Evolutionary conservation across 1,139 yeast species (phyloP).

Genomic region (Geotrichum restrictum): DNA sequence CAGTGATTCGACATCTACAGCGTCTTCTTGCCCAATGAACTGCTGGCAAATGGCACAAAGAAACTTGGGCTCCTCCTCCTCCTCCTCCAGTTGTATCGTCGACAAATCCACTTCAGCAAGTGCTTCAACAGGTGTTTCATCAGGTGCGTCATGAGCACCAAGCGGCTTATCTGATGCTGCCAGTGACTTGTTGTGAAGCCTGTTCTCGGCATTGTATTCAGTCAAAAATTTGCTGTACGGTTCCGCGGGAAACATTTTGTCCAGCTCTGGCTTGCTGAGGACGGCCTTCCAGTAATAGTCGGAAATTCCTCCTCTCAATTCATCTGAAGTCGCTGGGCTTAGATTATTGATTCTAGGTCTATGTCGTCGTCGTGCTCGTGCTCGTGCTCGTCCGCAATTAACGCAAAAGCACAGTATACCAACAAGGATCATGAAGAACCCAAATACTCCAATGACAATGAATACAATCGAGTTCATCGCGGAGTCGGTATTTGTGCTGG

Average conservation of each 20-base stretch:
- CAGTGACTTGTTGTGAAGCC: too few species aligned
- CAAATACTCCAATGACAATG: conserved; percentile 2
- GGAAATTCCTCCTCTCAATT: too few species aligned
- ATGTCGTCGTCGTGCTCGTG: too few species aligned
- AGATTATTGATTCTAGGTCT: too few species aligned
- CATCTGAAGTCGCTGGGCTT: too few species aligned
- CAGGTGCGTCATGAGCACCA: background rate
- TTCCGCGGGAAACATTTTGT: conserved; percentile 18
- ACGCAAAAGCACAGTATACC: background rate
- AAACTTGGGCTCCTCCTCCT: background rate
- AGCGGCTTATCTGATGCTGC: background rate
- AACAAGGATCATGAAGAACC: background rate
- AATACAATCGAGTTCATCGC: background rate
- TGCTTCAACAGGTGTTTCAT: background rate
- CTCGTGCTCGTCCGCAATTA: conserved; percentile 1
- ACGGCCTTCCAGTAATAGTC: background rate
- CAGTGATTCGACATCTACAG: too few species aligned
- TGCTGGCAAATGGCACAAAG: conserved; percentile 8
- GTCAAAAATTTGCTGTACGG: conserved; percentile 1
- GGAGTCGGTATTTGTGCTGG: too few species aligned
- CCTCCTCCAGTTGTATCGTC: background rate
- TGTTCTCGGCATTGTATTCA: background rate
- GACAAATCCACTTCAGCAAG: background rate
- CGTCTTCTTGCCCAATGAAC: conserved; percentile 6
- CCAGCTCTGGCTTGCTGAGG: conserved; percentile 5